Evolutionary conservation across 2,329 filamentous ascomycete species (phyloP).

Genomic region (Coniochaeta ligniaria): DNA sequence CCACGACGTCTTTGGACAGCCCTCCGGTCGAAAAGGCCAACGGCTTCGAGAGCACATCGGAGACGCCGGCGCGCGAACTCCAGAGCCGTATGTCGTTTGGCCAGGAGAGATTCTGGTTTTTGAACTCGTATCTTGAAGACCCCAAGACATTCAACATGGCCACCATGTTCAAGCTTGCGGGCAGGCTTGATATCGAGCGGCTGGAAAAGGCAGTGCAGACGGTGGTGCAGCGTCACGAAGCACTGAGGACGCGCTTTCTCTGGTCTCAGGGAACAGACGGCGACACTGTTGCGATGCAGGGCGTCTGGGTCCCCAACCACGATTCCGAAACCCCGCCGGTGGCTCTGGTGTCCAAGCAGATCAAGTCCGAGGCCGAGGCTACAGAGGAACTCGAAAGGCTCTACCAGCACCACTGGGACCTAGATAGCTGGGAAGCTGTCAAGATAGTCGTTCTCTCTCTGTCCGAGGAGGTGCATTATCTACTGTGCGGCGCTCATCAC

Average conservation of each 20-base stretch:
- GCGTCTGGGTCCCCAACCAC: slow-evolving; percentile 4
- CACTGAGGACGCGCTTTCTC: slow-evolving; percentile 24
- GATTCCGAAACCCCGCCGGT: too few species aligned
- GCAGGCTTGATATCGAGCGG: slow-evolving; percentile 19
- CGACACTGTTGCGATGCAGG: slow-evolving; percentile 14
- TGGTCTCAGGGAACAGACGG: slow-evolving; percentile 6
- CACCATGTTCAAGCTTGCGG: slow-evolving; percentile 20
- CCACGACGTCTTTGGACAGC: too few species aligned
- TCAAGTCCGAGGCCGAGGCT: not conserved
- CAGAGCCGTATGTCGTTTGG: slow-evolving; percentile 23
- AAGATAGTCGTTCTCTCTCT: slow-evolving; percentile 26
- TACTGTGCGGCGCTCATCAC: slow-evolving; percentile 39
- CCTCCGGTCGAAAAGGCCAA: too few species aligned
- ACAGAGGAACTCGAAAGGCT: slow-evolving; percentile 21
- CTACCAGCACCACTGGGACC: slow-evolving; percentile 24
- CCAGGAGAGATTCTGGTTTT: slow-evolving; percentile 34
- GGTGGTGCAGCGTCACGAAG: slow-evolving; percentile 22
- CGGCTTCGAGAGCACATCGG: too few species aligned
- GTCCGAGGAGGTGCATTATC: slow-evolving; percentile 21
- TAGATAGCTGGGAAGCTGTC: slow-evolving; percentile 26
- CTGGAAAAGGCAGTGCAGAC: slow-evolving; percentile 24
- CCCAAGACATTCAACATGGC: slow-evolving; percentile 32
- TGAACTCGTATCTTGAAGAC: slow-evolving; percentile 23
- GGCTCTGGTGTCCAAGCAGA: not conserved
- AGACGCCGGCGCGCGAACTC: too few species aligned